phyloP scores from a whole-genome alignment of 192 early-diverging fungal genomes.

The Gorgonomyces haynaldii region DNA sequence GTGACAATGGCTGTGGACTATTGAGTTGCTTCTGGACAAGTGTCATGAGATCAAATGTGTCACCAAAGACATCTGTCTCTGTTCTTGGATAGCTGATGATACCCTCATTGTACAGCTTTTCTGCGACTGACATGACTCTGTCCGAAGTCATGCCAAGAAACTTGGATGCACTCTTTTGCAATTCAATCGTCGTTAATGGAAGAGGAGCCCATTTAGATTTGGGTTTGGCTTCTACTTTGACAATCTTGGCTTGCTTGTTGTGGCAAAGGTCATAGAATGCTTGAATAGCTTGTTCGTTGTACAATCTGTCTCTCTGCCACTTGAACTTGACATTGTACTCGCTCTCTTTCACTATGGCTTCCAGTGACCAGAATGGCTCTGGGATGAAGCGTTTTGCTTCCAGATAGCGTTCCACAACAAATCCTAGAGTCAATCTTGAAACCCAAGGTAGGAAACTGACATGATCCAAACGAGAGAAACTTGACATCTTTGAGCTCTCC shows the following conservation, averaged over 20 bases:
- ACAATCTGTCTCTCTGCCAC: constrained; percentile 65
- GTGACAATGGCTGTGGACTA: constrained; percentile 30
- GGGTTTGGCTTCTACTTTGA: constrained; percentile 43
- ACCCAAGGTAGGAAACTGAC: constrained; percentile 93
- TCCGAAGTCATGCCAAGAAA: constrained; percentile 66
- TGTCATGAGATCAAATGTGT: constrained; percentile 53
- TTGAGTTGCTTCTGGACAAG: constrained; percentile 51
- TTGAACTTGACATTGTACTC: constrained; percentile 45
- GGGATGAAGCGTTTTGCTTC: constrained; percentile 66
- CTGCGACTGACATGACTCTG: constrained; percentile 75
- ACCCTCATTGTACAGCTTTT: constrained; percentile 75
- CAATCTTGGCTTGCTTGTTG: constrained; percentile 46
- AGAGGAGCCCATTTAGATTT: constrained; percentile 81
- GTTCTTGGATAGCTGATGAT: constrained; percentile 94
- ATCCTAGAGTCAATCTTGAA: no score
- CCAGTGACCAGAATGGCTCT: constrained; percentile 87
- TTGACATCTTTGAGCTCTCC: constrained; percentile 34
- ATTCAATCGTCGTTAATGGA: constrained; percentile 88
- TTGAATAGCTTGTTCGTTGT: constrained; percentile 59
- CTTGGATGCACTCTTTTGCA: constrained; percentile 72
- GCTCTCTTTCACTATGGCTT: constrained; percentile 35
- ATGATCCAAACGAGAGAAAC: constrained; percentile 80
- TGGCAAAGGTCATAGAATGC: constrained; percentile 69
- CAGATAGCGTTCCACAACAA: constrained; percentile 76
- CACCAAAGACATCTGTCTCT: constrained; percentile 85